Conservation (phyloP, 495 filamentous ascomycete genomes). For the Lichenothelia convexa region DNA sequence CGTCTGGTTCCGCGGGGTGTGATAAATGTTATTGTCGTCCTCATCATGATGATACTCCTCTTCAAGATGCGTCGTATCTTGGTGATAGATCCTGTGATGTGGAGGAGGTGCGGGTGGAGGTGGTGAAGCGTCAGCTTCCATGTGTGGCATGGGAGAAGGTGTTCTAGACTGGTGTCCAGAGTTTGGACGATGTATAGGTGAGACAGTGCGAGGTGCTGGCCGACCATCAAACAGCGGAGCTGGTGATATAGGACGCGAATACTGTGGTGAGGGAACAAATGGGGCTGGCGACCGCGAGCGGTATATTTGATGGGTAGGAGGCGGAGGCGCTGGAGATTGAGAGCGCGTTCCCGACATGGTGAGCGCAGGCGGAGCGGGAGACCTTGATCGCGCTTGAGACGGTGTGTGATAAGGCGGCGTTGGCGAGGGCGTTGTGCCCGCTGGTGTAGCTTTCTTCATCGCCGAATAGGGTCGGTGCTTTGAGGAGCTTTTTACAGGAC, state of each 20-base stretch:
- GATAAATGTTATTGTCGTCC: neutral
- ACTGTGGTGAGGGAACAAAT: no score
- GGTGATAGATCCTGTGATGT: conserved; percentile 22
- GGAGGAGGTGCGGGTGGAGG: conserved; percentile 26
- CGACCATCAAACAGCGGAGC: conserved; percentile 15
- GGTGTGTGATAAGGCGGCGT: neutral
- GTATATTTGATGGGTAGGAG: conserved; percentile 6
- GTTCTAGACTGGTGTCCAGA: conserved; percentile 7
- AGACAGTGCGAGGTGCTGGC: conserved; percentile 8
- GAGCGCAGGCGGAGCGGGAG: conserved; percentile 5
- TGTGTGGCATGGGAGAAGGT: conserved; percentile 17
- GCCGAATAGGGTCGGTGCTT: conserved; percentile 21
- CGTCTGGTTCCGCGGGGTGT: conserved; percentile 28
- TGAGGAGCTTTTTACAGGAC: conserved; percentile 9
- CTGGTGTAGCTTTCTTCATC: conserved; percentile 20
- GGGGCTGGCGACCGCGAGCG: conserved; percentile 4
- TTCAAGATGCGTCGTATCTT: conserved; percentile 10
- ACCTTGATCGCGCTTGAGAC: conserved; percentile 5
- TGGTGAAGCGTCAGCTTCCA: conserved; percentile 12
- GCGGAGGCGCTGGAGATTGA: conserved; percentile 12
- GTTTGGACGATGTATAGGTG: conserved; percentile 9
- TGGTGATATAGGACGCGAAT: conserved; percentile 18
- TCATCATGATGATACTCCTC: conserved; percentile 9
- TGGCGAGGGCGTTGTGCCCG: neutral
- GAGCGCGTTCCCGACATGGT: neutral